Base-by-base conservation (phyloP, 345 rosid genomes). In the Brassica juncea region DNA sequence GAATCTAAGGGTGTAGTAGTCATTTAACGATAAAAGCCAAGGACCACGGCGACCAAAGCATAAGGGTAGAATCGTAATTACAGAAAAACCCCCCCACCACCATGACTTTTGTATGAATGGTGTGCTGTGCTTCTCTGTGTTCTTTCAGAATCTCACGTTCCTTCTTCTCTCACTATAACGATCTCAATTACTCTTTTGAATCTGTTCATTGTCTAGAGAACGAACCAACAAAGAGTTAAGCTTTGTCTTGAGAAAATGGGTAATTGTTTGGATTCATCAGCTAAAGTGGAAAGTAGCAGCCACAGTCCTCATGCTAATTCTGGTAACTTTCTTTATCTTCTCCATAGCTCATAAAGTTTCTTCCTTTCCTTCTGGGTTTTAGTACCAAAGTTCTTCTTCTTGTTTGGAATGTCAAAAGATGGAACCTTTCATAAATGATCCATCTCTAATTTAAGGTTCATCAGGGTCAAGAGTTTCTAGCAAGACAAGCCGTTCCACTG, bases 401-500 rank as follows among this genome's bases (percentile, higher is more conserved):
- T 23, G 28, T 71, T 2, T 77, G 4, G 8, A 32, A 72, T 72
- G 62, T 68, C 69, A 28, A 68, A 73, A 68, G 2, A 68, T 49
- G 57, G 35, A 14, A 49, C 71, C 75, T 79, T 72, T 78, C 25
- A n/a, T 11, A 12, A 55, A 35, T 10, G 39, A 63, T 27, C 57
- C 14, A 71, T 77, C 35, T 30, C 58, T 55, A 61, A 66, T 68
- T 19, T 77, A 52, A 84, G 75, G 63, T 78, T 78, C 83, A 9
- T 83, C 86, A 37, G 93, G 85, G 47, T 89, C 92, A 52, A 88
- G 87, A 85, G 78, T 75, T 75, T 89, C 92, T 12, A 88, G 90
- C 89, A 92, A 80, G 85, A 89, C 87, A 37, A 89, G 91, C 81
- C 91, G 88, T 62, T 91, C 94, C 11, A 87, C 89, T 4, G 84